Percentiles rank a stretch among this genome's conserved stretches.
phyloP scores from a whole-genome alignment of 306 rosid species.

The Trichosanthes truncata region DNA sequence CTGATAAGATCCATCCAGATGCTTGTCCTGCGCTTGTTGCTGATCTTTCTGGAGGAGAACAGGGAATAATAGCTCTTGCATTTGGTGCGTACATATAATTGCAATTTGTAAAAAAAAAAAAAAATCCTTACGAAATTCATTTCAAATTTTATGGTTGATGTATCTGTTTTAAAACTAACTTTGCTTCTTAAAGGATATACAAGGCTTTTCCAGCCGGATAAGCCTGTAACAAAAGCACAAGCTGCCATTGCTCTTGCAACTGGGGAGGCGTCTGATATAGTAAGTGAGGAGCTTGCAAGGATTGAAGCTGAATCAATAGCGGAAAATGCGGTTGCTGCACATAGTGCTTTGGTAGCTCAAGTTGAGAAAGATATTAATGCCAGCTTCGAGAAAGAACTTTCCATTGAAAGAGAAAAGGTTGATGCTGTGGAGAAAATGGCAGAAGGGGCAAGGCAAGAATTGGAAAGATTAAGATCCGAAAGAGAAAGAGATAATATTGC shows the following conservation, averaged over 20 bases:
- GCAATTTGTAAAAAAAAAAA: background rate
- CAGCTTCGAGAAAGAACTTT: conserved; percentile 68
- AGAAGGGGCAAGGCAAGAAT: conserved; percentile 67
- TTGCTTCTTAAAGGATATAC: conserved; percentile 54
- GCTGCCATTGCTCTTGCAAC: conserved; percentile 95
- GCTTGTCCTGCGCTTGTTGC: conserved; percentile 98
- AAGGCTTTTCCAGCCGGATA: conserved; percentile 79
- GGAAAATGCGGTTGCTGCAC: conserved; percentile 90
- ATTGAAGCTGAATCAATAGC: conserved; percentile 95
- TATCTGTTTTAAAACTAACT: background rate
- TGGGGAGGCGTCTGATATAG: conserved; percentile 85
- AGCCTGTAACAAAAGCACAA: conserved; percentile 96
- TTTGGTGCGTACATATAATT: conserved; percentile 50
- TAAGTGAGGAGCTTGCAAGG: conserved; percentile 93
- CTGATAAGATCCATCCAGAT: conserved; percentile 82
- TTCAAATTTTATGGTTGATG: background rate
- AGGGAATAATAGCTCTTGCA: conserved; percentile 89
- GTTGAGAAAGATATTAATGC: conserved; percentile 90
- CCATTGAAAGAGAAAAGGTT: conserved; percentile 72
- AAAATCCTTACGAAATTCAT: background rate
- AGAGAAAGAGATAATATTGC: conserved; percentile 54
- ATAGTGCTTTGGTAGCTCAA: conserved; percentile 84
- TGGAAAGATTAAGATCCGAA: conserved; percentile 67
- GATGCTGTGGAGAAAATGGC: conserved; percentile 81
- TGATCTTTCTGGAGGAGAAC: conserved; percentile 82